A percentile compares a stretch with the other conserved stretches of the same genome.
These are phyloP conservation scores for Achlya hypogyna DNA, from an alignment of 352 stramenopile genomes.

Conservation along the genomic window DNA sequence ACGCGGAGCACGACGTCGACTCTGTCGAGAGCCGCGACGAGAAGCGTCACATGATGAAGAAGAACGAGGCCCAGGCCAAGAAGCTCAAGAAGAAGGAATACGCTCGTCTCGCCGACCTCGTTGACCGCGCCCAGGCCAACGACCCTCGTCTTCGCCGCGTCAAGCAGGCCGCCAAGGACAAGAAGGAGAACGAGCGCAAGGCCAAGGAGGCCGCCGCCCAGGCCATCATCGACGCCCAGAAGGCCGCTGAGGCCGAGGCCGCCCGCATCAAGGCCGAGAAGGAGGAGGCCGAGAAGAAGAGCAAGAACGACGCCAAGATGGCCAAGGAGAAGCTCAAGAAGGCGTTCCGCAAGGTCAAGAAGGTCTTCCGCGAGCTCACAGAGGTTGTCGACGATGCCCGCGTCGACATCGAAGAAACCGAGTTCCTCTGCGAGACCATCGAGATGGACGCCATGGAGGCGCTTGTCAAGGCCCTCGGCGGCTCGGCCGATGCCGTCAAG, in stretches of 20 bases:
- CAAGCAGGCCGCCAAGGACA: slow-evolving; percentile 79
- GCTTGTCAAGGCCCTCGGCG: slow-evolving; percentile 53
- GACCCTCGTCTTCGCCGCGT: slow-evolving; percentile 72
- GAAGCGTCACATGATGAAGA: slow-evolving; percentile 84
- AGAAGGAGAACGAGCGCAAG: slow-evolving; percentile 59
- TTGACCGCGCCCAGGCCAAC: slow-evolving; percentile 62
- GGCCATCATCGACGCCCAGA: slow-evolving; percentile 56
- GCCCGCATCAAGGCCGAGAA: slow-evolving; percentile 36
- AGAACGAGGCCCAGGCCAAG: slow-evolving; percentile 75
- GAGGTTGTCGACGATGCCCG: slow-evolving; percentile 47
- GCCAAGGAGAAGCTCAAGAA: slow-evolving; percentile 82
- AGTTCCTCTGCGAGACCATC: slow-evolving; percentile 60
- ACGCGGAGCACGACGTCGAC: slow-evolving; percentile 79
- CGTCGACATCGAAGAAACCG: slow-evolving; percentile 63
- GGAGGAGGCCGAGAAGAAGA: slow-evolving; percentile 60
- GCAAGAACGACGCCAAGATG: slow-evolving; percentile 61
- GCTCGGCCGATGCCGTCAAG: slow-evolving; percentile 40
- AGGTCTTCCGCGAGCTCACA: slow-evolving; percentile 76
- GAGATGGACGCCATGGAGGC: slow-evolving; percentile 60
- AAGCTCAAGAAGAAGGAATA: slow-evolving; percentile 88
- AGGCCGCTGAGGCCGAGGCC: slow-evolving; percentile 45
- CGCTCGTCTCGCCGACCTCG: slow-evolving; percentile 61
- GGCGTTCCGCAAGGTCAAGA: slow-evolving; percentile 74
- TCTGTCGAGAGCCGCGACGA: slow-evolving; percentile 76
- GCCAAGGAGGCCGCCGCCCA: slow-evolving; percentile 70